Base-by-base conservation (phyloP, 768 basidiomycete species). In the Sporobolomyces pararoseus region DNA sequence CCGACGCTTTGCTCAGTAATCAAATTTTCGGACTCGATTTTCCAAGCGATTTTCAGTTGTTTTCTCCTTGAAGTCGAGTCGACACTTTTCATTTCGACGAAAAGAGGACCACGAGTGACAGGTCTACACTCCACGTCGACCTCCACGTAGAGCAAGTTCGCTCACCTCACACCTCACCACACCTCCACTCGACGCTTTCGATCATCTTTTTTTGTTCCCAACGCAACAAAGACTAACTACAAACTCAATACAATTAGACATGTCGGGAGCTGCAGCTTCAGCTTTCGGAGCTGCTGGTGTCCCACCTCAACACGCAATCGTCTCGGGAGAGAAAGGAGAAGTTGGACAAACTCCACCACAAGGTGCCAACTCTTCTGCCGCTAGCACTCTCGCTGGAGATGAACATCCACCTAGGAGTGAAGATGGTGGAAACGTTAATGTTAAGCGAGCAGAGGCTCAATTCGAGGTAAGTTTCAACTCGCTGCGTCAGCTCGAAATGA, bases 401-500 rank as follows among this genome's bases (percentile, higher is more conserved):
- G 31, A 50, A 13, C 12, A 49, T 7, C 12, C 25, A 47, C n/a
- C n/a, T n/a, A 32, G 37, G 27, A 25, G 25, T 21, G 44, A 23
- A 12, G 44, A 61, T 9, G 59, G n/a, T 3, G 44, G 44, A 21
- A 21, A 44, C 23, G 65, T 64, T n/a, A 51, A 63, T 59, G 72
- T 67, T 55, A 49, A 66, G 63, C 9, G 54, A n/a, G 68, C 75
- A 27, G 63, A 74, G 52, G 49, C 69, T 31, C 57, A 62, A n/a
- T 70, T 70, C 32, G 64, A 65, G 57, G 65, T 66, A 37, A 29
- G 57, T 32, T 25, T 23, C 31, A 4, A 35, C 25, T 23, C 55
- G 4, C 51, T 31, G 12, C 5, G 14, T 29, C 21, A 25, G 14
- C 6, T 58, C 19, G 37, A 39, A 27, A n/a, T 7, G n/a, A 4